Base-by-base conservation (phyloP, 129 eudicot species). In the Rutidosis leptorrhynchoides region DNA sequence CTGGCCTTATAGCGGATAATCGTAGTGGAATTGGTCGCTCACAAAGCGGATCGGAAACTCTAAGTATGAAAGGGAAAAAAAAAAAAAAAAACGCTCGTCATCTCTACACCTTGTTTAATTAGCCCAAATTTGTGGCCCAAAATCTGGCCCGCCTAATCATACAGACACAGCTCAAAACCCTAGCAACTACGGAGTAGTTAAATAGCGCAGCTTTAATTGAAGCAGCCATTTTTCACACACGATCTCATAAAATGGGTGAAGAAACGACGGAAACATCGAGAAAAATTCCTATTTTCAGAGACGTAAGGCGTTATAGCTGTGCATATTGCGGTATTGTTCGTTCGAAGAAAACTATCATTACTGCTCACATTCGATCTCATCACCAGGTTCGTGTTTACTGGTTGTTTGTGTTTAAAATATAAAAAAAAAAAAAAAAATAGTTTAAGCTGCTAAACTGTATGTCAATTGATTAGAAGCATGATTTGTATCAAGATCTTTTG, bases 321-420 rank as follows among this genome's bases (percentile, higher is more conserved):
- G 82, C 80, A 9, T 85, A 64, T 58, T 92, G 98, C 62, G 98
- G 98, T 7, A 85, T 88, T 26, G 78, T 81, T 72, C 88, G 98
- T 4, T 92, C 96, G 19, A 92, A 88, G 73, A 88, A 88, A 65
- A 11, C 95, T 10, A 79, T 92, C 25, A 77, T 92, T 29, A 59
- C 73, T 26, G 62, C 85, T 68, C 98, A 92, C 78, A 74, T 88
- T 20, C 78, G 52, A 7, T 43, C 83, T 16, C 64, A 82, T 35
- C 98, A 92, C 67, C 70, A 81, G 95, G 98, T 92, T 10, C 32
- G 29, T 51, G 4, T 23, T 27, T 64, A n/a, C 61, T 28, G 17
- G 27, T 58, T 11, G 16, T 20, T 54, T 14, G 6, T 5, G n/a
- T 48, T 48, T 2, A 48, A 43, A 5, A 32, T 3, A 8, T 43